Percentiles rank a stretch among this genome's conserved stretches.
These are phyloP conservation scores for Sordariomycetes sp. DNA, from an alignment of 2,329 filamentous ascomycete genomes.

Conservation along the genomic window DNA sequence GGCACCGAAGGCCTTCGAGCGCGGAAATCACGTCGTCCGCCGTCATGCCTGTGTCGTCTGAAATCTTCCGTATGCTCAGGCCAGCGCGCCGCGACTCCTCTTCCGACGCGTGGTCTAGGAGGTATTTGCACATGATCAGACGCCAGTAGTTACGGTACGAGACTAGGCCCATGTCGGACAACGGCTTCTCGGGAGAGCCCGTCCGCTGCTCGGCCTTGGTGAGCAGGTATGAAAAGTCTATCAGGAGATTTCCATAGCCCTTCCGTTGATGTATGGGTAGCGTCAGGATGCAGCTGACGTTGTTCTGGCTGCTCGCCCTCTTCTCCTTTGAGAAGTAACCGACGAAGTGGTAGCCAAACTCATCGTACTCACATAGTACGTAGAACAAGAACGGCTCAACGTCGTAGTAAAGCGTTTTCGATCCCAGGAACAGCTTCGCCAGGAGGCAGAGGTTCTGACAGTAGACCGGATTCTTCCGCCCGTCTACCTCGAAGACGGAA, in stretches of 20 bases:
- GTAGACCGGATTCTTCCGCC: constrained; percentile 94
- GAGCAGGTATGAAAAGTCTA: constrained; percentile 95
- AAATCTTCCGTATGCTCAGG: constrained; percentile 58
- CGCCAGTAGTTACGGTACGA: constrained; percentile 98
- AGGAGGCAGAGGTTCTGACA: constrained; percentile 95
- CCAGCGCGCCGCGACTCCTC: constrained; percentile 21
- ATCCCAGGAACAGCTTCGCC: constrained; percentile 94
- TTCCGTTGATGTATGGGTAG: constrained; percentile 94
- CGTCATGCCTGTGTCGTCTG: constrained; percentile 87
- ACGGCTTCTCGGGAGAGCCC: constrained; percentile 90
- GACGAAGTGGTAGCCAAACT: constrained; percentile 88
- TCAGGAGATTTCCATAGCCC: constrained; percentile 91
- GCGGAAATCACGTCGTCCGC: constrained; percentile 93
- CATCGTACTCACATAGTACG: constrained; percentile 89
- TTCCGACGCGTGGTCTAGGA: constrained; percentile 40
- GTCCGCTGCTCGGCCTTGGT: constrained; percentile 89
- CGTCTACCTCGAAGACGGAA: constrained; percentile 96
- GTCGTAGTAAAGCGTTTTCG: constrained; percentile 96
- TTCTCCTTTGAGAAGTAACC: constrained; percentile 99
- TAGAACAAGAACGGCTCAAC: constrained; percentile 97
- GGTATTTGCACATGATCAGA: constrained; percentile 73
- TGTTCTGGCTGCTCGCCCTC: constrained; percentile 85
- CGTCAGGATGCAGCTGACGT: constrained; percentile 94
- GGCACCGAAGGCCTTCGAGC: constrained; percentile 76
- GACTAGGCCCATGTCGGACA: constrained; percentile 95